Evolutionary conservation across 345 rosid species (phyloP), one percentile per base, ranked within the genome.

Genomic region (Cardamine chenopodiifolia): DNA sequence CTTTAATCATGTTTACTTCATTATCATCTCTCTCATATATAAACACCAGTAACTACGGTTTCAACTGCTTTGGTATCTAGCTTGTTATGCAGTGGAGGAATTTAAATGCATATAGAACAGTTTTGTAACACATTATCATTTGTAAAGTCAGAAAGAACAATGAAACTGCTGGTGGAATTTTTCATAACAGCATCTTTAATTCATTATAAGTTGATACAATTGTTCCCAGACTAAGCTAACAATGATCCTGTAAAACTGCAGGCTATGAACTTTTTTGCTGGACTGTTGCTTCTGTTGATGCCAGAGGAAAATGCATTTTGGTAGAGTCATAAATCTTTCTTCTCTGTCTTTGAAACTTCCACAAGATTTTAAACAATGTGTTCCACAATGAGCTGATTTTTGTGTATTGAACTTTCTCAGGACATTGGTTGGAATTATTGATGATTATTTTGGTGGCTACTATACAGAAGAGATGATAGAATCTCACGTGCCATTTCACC

Each of bases 241-340:
- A 60, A 39, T 79, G 66, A 58, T 40, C 39, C 40, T 44, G 25
- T 53, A 82, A 78, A 66, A 66, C 39, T 86, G 88, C 92, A 94
- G 99, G 99, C 92, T 65, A 95, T 95, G 99, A 95, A 95, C 81
- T 95, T 88, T 84, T 90, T 95, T 82, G 99, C 97, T 81, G 99
- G 99, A 31, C 54, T 91, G 56, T 86, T 95, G 81, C 89, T 95
- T 79, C 96, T 95, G 52, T 70, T 95, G 85, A 95, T 95, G 97
- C 97, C 99, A 6, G 99, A 95, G 80, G 99, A 95, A 80, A 90
- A 95, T 82, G 99, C 99, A 53, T 95, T 95, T 83, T 95, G 99
- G 99, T 95, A 91, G 61, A 45, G 85, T 86, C 79, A 65, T 49
- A 53, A 78, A 73, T 6, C 1, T 68, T 48, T 35, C 10, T 23